Evolutionary conservation across 2,329 filamentous ascomycete genomes (phyloP), one percentile per base, ranked within the genome.

Genomic region (Hymenoscyphus fraxineus): DNA sequence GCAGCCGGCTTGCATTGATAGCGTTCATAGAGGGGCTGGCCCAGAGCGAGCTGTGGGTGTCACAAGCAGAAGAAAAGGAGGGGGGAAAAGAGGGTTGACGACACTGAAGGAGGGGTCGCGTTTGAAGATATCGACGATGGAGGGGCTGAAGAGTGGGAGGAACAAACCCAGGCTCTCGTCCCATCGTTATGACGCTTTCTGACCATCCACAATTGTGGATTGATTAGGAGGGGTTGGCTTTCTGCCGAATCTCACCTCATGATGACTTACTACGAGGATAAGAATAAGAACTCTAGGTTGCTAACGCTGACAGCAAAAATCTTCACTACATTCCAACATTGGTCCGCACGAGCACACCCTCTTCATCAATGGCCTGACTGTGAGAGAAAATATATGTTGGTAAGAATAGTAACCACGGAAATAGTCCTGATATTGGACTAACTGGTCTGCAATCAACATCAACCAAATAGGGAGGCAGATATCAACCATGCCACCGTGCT

Each of bases 1-100:
- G 47, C 47, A 54, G 47, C 44, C 22, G n/a, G n/a, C 47, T 27
- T 54, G 47, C 47, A 54, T 54, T 54, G 47, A 54, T 54, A 54
- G 19, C 19, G 47, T 54, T 12, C 19, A 54, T 13, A 22, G 47
- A 54, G 35, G 35, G 35, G 35, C 35, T 35, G 35, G 35, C 35
- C 35, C 35, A 35, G 10, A 27, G 19, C 19, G 47, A 54, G 47
- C 19, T 54, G 47, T 54, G 47, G 47, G 47, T 54, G 47, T 54
- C 47, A 54, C 47, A 54, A 54, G 19, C 47, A 54, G 19, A 22
- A 51, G 12, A 10, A 22, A 15, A 16, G 7, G 7, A n/a, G 47
- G 22, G 10, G 47, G 44, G 44, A n/a, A 51, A 27, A 22, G 44
- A 19, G 44, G 47, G 47, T 54, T 54, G 47, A 54, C 44, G 44